phyloP scores from a whole-genome alignment of 352 stramenopile genomes.

The Elongisporangium undulatum region DNA sequence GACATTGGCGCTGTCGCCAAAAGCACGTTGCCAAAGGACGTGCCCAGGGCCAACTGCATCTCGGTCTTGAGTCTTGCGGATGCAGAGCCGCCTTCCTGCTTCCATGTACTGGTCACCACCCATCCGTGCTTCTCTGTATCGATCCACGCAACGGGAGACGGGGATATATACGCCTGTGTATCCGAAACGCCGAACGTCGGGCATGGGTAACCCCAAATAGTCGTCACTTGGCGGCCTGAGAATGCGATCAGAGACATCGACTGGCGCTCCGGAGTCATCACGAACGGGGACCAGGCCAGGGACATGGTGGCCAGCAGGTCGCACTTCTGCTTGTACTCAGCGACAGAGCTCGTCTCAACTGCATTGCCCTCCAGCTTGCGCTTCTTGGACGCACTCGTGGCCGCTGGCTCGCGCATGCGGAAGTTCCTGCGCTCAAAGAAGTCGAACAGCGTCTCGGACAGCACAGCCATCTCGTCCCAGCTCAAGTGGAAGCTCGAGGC shows the following conservation, averaged over 20 bases:
- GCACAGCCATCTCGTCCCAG: conserved; percentile 64
- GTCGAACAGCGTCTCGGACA: conserved; percentile 65
- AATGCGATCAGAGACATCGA: conserved; percentile 67
- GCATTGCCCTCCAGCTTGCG: conserved; percentile 2
- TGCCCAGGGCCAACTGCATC: conserved; percentile 52
- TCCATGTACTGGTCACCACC: conserved; percentile 64
- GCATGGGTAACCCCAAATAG: conserved; percentile 64
- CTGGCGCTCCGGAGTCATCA: conserved; percentile 30
- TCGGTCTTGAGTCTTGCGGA: conserved; percentile 6
- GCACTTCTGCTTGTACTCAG: conserved; percentile 54
- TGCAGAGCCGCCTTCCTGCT: conserved; percentile 42
- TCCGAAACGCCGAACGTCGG: conserved; percentile 25
- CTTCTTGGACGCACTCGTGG: conserved; percentile 21
- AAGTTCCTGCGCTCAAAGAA: conserved; percentile 52
- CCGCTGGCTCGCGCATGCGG: conserved; percentile 15
- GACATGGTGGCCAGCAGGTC: conserved; percentile 58
- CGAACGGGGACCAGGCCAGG: conserved; percentile 69
- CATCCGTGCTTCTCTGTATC: conserved; percentile 73
- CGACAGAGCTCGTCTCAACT: conserved; percentile 24
- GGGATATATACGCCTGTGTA: conserved; percentile 23
- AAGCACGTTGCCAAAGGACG: conserved; percentile 55
- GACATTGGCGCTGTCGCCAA: conserved; percentile 33
- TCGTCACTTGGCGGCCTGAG: conserved; percentile 54
- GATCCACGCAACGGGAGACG: conserved; percentile 42
- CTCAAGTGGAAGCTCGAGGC: conserved; percentile 77